Base-by-base conservation (phyloP, 2,329 filamentous ascomycete genomes). In the Fusarium veterinarium region DNA sequence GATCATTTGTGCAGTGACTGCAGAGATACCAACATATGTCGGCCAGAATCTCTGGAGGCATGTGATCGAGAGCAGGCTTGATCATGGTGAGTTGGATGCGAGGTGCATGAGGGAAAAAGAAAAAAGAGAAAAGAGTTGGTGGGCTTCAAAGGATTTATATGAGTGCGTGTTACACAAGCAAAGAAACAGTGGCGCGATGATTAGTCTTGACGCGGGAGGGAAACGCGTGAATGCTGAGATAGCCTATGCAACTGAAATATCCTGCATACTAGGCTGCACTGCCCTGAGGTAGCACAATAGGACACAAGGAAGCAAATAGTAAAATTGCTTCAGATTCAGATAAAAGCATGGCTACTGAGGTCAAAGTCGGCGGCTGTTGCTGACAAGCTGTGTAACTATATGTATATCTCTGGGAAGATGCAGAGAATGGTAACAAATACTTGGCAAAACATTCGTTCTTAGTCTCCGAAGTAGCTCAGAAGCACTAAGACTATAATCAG, bases 401-500 rank as follows among this genome's bases (percentile, higher is more conserved):
- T 4, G 17, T 14, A 8, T 7, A 19, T 11, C 0, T 0, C 6
- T 25, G 7, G 13, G 20, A 19, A 45, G 31, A 25, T 11, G 8
- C 2, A 25, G 9, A 3, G 9, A 28, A 28, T 0, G 3, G 3
- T 0, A n/a, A 17, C 10, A 38, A 6, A 20, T 13, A n/a, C 23
- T 20, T 2, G 23, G 1, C 19, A 28, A 6, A n/a, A n/a, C 5
- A 38, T 17, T 9, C 6, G 17, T 6, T 28, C 19, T 28, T n/a
- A 20, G 25, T 2, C 3, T 16, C 2, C 11, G 31, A 14, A 25
- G 13, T 8, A 25, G 31, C 12, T 51, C 2, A 3, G 17, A 51
- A 37, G 12, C 3, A 37, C 31, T 37, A 2, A 16, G 12, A 16
- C n/a, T 12, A 16, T 25, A n/a, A 25, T 16, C 0, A 37, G 17